Evolutionary conservation across 441 rosid genomes (phyloP).

Genomic region (Gossypium laxum): DNA sequence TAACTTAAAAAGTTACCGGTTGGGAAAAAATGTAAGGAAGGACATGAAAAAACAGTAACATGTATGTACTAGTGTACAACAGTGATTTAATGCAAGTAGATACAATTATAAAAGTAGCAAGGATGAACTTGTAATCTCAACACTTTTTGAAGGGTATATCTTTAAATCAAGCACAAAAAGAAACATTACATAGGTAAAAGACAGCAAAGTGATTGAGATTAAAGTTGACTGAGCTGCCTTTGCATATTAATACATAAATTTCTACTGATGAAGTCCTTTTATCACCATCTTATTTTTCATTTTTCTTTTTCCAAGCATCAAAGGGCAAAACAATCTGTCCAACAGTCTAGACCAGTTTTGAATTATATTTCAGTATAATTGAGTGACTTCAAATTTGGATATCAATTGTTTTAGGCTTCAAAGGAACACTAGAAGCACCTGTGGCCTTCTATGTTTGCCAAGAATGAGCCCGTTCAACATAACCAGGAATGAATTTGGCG

Average conservation of each 20-base stretch:
- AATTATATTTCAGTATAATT: background rate
- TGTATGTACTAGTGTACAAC: background rate
- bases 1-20: background rate
- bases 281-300: background rate
- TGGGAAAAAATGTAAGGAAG: background rate
- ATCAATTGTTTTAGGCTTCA: background rate
- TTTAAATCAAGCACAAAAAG: background rate
- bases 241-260: background rate
- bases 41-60: background rate
- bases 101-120: background rate
- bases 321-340: background rate
- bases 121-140: background rate
- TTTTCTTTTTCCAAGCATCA: background rate
- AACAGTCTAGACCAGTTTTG: background rate
- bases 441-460: conserved; percentile 91
- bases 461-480: conserved; percentile 82
- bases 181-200: background rate
- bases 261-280: background rate
- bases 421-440: conserved; percentile 32
- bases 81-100: background rate
- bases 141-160: background rate
- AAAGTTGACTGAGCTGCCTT: background rate
- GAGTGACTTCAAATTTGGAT: background rate
- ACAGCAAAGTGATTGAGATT: background rate
- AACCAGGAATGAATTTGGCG: conserved; percentile 69